phyloP scores from a whole-genome alignment of 768 basidiomycete species.

The Ephemerocybe angulata region DNA sequence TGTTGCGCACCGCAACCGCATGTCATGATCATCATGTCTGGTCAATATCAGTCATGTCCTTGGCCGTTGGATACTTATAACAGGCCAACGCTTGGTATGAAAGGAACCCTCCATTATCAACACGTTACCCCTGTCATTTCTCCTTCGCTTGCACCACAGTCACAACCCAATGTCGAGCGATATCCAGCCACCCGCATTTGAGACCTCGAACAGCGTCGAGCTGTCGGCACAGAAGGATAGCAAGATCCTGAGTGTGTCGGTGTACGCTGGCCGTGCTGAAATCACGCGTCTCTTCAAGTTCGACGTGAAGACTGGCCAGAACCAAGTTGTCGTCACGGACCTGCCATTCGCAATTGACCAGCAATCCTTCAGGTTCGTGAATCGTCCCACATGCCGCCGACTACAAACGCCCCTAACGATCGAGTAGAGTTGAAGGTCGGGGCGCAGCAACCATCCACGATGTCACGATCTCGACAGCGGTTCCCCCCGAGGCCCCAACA shows the following conservation, averaged over 20 bases:
- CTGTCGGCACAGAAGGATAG: slow-evolving; percentile 29
- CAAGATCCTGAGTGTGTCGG: slow-evolving; percentile 36
- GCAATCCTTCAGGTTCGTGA: slow-evolving; percentile 40
- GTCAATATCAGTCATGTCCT: too few relatives aligned
- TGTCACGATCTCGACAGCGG: slow-evolving; percentile 30
- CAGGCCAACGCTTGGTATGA: too few relatives aligned
- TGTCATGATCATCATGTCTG: too few relatives aligned
- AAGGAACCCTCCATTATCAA: too few relatives aligned
- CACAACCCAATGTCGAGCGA: slow-evolving; percentile 1
- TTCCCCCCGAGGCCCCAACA: slow-evolving; percentile 14
- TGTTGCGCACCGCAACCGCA: too few relatives aligned
- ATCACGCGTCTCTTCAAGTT: slow-evolving; percentile 38
- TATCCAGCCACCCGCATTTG: slow-evolving; percentile 12
- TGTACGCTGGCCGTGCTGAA: slow-evolving; percentile 42
- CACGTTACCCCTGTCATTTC: too few relatives aligned
- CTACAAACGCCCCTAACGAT: background rate
- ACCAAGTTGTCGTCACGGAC: slow-evolving; percentile 36
- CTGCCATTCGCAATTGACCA: slow-evolving; percentile 35
- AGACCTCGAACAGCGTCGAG: slow-evolving; percentile 24
- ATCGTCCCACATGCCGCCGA: background rate
- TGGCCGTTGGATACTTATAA: too few relatives aligned
- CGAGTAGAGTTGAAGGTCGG: slow-evolving; percentile 39
- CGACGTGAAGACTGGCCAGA: slow-evolving; percentile 35
- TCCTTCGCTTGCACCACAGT: too few relatives aligned
- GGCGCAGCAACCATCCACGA: slow-evolving; percentile 47